Base-by-base conservation (phyloP, 2,329 filamentous ascomycete species). In the Aspergillus uvarum region DNA sequence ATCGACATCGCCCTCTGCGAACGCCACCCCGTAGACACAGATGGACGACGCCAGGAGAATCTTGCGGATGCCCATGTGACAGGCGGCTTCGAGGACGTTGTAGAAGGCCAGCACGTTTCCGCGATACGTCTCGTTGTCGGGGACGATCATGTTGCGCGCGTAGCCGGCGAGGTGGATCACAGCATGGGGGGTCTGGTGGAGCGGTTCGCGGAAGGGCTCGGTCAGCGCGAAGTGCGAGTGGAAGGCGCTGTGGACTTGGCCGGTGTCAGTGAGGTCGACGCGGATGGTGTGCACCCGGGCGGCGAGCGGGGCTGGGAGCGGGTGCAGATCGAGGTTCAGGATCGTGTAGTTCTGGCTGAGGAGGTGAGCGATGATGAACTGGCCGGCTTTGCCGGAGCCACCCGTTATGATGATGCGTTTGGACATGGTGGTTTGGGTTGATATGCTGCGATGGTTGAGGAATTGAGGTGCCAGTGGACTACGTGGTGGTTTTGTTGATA, bases 41-140 rank as follows among this genome's bases (percentile, higher is more conserved):
- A 87, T 83, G 21, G 79, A 82, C 59, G 79, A 82, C 1, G 86
- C 86, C 51, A 87, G 81, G 67, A 88, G 79, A 65, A 88, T 82
- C 67, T 88, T 88, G 64, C 80, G 81, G 6, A 88, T 82, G 12
- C 84, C 84, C 0, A 88, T 75, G 63, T 87, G 87, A 67, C 80
- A 85, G 0, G 85, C 85, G 0, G 85, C 84, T 72, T 88, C 86
- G 62, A 88, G 81, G 24, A 88, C 80, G 65, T 88, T 88, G 72
- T 87, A 87, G 0, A 83, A 85, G 10, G 80, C 78, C 0, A 77
- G 75, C 0, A 83, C 79, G 66, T 88, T 89, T 26, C 76, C 80
- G 19, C 77, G 76, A 72, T 85, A 88, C 54, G 79, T 82, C 67
- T 86, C 83, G 54, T 82, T 84, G 67, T 88, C 85, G 0, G 85